A percentile compares a stretch with the other conserved stretches of the same genome.
phyloP scores from a whole-genome alignment of 371 early-diverging fungal genomes.

The Furculomyces boomerangus region DNA sequence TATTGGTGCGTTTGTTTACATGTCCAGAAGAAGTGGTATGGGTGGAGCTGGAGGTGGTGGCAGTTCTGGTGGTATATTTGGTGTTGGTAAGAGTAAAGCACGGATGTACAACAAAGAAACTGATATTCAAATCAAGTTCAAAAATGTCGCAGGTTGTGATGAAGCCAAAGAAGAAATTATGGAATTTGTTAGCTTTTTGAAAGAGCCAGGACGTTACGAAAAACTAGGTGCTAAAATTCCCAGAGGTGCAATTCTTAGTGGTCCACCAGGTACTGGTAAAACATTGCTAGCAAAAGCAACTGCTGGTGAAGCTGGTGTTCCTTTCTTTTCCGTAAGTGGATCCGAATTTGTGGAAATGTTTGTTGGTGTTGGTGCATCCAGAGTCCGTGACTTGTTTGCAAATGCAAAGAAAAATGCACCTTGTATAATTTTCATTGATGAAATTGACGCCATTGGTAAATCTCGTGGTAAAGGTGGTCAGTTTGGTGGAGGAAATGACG shows the following conservation, averaged over 20 bases:
- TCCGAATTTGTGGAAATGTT: conserved; percentile 99
- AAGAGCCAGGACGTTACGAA: conserved; percentile 93
- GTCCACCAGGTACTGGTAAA: conserved; percentile 99
- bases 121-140: conserved; percentile 87
- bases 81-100: conserved; percentile 90
- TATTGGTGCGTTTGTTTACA: conserved; percentile 68
- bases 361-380: conserved; percentile 98
- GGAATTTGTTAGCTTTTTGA: conserved; percentile 99
- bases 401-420: conserved; percentile 95
- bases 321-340: conserved; percentile 95
- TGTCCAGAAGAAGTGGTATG: conserved; percentile 60
- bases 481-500: conserved; percentile 77
- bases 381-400: conserved; percentile 93
- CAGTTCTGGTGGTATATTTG: conserved; percentile 72
- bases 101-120: conserved; percentile 93
- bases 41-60: conserved; percentile 34
- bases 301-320: conserved; percentile 96
- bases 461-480: conserved; percentile 85
- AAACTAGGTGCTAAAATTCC: conserved; percentile 98
- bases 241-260: conserved; percentile 97
- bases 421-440: conserved; percentile 98
- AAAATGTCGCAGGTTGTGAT: conserved; percentile 99
- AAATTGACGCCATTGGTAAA: conserved; percentile 99
- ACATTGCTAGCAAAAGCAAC: conserved; percentile 97
- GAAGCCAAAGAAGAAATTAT: conserved; percentile 99